These are phyloP conservation scores for Lathyrus oleraceus DNA, from an alignment of 306 rosid genomes.

Conservation along the genomic window DNA sequence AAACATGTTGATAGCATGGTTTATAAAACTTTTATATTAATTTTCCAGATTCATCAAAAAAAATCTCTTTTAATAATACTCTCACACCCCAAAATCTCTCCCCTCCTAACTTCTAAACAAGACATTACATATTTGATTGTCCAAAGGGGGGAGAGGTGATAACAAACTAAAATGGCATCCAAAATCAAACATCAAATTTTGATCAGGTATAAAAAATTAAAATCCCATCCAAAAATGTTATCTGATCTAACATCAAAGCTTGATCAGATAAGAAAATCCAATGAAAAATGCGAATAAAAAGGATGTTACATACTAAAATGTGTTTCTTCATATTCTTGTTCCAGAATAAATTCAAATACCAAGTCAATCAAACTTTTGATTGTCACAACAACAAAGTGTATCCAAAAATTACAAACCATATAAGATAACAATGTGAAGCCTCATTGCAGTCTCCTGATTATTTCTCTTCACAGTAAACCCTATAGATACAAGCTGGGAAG, in stretches of 20 bases:
- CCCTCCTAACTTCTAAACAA: background rate
- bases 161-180: too few species aligned
- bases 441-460: constrained; percentile 54
- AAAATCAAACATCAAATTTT: too few species aligned
- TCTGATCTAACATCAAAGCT: constrained; percentile 17
- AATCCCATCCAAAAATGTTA: too few species aligned
- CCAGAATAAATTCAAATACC: constrained; percentile 57
- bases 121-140: background rate
- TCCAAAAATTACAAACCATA: constrained; percentile 37
- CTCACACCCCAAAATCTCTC: too few species aligned
- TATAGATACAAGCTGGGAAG: constrained; percentile 48
- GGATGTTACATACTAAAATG: constrained; percentile 44
- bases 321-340: constrained; percentile 49
- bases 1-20: background rate
- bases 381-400: constrained; percentile 56
- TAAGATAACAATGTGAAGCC: constrained; percentile 57
- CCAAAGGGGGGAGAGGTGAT: background rate
- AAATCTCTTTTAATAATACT: too few species aligned
- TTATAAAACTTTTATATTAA: background rate
- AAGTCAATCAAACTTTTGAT: constrained; percentile 60
- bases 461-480: constrained; percentile 48
- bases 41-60: too few species aligned
- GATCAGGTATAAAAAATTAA: too few species aligned
- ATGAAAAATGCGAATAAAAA: constrained; percentile 17
- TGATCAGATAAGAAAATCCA: constrained; percentile 31